Conservation (phyloP, 1,284 basidiomycete species). For the Moniliophthora roreri region DNA sequence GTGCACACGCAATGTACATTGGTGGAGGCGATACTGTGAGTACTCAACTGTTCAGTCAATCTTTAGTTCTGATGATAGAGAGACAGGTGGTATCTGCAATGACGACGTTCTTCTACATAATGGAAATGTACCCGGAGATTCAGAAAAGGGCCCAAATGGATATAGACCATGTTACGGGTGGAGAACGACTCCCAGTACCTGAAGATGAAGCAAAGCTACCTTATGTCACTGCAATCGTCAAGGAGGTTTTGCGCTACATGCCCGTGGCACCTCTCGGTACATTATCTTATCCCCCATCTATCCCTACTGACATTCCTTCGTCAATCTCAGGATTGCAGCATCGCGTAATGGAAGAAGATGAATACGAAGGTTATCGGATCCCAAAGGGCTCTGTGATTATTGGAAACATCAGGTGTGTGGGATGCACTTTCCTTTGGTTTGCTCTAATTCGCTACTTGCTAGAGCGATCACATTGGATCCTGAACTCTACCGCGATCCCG, state of each 20-base stretch:
- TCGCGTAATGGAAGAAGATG: slow-evolving; percentile 27
- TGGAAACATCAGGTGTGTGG: slow-evolving; percentile 27
- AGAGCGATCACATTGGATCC: slow-evolving; percentile 10
- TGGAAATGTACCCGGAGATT: slow-evolving; percentile 38
- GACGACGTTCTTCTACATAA: slow-evolving; percentile 34
- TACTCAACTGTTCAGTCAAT: slow-evolving; percentile 9
- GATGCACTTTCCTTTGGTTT: background rate
- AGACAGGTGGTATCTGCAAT: slow-evolving; percentile 41
- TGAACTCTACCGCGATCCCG: slow-evolving; percentile 7
- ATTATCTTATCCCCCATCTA: background rate
- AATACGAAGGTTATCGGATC: slow-evolving; percentile 27
- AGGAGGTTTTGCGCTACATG: slow-evolving; percentile 36
- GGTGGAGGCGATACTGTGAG: slow-evolving; percentile 48
- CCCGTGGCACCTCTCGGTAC: slow-evolving; percentile 30
- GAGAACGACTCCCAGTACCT: slow-evolving; percentile 29
- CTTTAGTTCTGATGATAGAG: too few species aligned
- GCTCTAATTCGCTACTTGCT: background rate
- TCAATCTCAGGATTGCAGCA: slow-evolving; percentile 17
- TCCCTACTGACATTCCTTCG: background rate
- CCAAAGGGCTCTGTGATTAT: slow-evolving; percentile 28
- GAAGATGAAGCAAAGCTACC: slow-evolving; percentile 31
- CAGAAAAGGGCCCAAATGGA: slow-evolving; percentile 32
- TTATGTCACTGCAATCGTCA: slow-evolving; percentile 33
- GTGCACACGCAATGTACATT: slow-evolving; percentile 32
- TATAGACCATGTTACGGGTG: slow-evolving; percentile 30